Conservation (phyloP, 2,329 filamentous ascomycete genomes). For the Aspergillus fructus region DNA sequence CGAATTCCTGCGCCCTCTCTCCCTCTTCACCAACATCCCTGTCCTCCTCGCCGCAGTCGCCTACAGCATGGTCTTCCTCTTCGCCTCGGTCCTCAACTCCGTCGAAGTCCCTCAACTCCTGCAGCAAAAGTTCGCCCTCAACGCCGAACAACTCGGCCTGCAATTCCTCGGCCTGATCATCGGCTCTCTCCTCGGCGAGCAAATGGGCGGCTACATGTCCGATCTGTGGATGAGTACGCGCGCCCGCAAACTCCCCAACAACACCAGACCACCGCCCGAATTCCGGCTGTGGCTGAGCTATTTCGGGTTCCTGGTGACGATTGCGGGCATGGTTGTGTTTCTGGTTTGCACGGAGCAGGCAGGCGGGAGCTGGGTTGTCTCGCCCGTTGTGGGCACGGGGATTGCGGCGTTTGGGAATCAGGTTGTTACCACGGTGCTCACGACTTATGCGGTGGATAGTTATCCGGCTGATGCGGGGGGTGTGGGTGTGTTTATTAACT, state of each 20-base stretch:
- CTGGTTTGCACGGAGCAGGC: conserved; percentile 53
- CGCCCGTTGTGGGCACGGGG: conserved; percentile 57
- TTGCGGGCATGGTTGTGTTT: conserved; percentile 59
- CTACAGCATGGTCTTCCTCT: conserved; percentile 61
- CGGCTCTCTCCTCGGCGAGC: conserved; percentile 60
- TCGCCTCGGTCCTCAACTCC: conserved; percentile 54
- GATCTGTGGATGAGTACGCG: conserved; percentile 57
- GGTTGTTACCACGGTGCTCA: conserved; percentile 61
- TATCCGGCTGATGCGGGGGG: conserved; percentile 55
- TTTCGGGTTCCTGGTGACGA: conserved; percentile 49
- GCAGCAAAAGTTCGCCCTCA: conserved; percentile 55
- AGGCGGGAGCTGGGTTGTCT: conserved; percentile 54
- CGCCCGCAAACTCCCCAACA: neutral
- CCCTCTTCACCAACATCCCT: conserved; percentile 46
- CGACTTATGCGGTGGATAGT: conserved; percentile 61
- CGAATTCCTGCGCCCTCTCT: conserved; percentile 55
- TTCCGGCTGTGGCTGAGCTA: conserved; percentile 14
- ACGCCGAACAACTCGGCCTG: conserved; percentile 58
- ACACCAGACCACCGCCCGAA: neutral
- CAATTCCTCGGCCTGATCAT: conserved; percentile 61
- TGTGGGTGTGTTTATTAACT: conserved; percentile 60
- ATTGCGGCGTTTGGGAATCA: conserved; percentile 59
- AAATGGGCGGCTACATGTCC: conserved; percentile 55
- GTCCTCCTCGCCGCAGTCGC: conserved; percentile 54
- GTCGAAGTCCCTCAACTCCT: conserved; percentile 63